Conservation (phyloP, 2,329 filamentous ascomycete species). For the Fusarium verrucosum region DNA sequence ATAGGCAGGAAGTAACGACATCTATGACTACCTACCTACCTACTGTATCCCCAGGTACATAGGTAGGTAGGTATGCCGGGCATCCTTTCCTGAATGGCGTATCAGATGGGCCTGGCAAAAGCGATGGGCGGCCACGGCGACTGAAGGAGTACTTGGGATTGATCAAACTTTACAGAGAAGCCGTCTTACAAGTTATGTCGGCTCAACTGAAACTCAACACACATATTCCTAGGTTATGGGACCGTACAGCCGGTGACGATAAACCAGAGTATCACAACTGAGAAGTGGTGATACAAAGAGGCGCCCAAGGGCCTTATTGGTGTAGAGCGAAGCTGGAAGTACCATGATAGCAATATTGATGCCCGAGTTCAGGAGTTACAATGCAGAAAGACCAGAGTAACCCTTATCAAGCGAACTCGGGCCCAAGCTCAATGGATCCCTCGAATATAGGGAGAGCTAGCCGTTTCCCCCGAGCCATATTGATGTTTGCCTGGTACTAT, state of each 20-base stretch:
- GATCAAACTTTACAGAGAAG: conserved; percentile 1
- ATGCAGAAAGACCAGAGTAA: conserved; percentile 1
- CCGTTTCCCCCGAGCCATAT: not conserved
- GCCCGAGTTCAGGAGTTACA: not conserved
- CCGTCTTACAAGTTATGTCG: conserved; percentile 9
- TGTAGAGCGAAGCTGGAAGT: conserved; percentile 1
- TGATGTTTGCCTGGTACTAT: conserved; percentile 3
- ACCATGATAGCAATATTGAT: conserved; percentile 4
- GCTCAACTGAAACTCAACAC: conserved; percentile 2
- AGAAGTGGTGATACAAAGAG: conserved; percentile 26
- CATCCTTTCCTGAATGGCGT: conserved; percentile 10
- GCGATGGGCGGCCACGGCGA: not conserved
- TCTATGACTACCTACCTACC: not conserved
- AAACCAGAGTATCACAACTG: conserved; percentile 23
- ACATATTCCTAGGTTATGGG: not conserved
- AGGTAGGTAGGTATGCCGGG: not conserved
- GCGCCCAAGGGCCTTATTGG: conserved; percentile 8
- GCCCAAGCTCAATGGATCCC: not conserved
- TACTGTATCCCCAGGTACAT: no score
- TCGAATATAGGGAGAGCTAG: not conserved
- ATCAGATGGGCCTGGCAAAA: not conserved
- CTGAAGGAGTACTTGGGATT: conserved; percentile 1
- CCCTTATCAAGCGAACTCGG: not conserved
- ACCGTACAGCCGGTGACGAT: conserved; percentile 17
- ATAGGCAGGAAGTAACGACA: conserved; percentile 11